Evolutionary conservation across 2,329 filamentous ascomycete genomes (phyloP), one percentile per base, ranked within the genome.

Genomic region (Parafenestella ontariensis): DNA sequence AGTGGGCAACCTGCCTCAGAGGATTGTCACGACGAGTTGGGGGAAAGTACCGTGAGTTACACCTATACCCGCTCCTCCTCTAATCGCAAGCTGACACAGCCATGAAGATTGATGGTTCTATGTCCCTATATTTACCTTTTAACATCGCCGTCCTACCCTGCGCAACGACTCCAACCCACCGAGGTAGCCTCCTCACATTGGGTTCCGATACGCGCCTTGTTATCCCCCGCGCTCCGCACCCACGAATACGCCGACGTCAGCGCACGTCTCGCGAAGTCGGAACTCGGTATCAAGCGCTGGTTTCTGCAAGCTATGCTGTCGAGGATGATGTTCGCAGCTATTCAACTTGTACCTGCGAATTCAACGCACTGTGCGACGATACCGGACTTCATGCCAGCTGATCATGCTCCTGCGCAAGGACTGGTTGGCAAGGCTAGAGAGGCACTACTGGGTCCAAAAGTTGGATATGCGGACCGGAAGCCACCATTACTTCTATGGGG

Each of bases 131-230:
- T 90, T 39, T 90, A 88, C 70, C 76, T 90, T 21, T 75, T 86
- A 50, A 88, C 84, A 2, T 80, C 79, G 17, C 82, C 82, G 24
- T 77, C 81, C 21, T 77, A 84, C 5, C 85, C 87, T 5, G 73
- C 82, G 1, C 78, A 90, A 34, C 80, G 80, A 41, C 78, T 90
- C n/a, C 87, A 90, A 65, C 87, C 87, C 4, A 83, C 84, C 28
- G 88, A 90, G 75, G 86, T 90, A 18, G 87, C 85, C 21, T 86
- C 86, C 1, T 83, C 85, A 2, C 87, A 90, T 70, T 90, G 87
- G 88, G 86, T 90, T 3, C 83, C 88, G 11, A 71, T 90, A 2
- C 79, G 83, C 46, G 82, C 82, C 17, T 80, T 90, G 7, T 77
- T 89, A n/a, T 82, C 83, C 1, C 82, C 86, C 1, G 77, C 78